A percentile compares a stretch with the other conserved stretches of the same genome.
phyloP scores from a whole-genome alignment of 2,329 filamentous ascomycete species.

The Microdochium bolleyi region DNA sequence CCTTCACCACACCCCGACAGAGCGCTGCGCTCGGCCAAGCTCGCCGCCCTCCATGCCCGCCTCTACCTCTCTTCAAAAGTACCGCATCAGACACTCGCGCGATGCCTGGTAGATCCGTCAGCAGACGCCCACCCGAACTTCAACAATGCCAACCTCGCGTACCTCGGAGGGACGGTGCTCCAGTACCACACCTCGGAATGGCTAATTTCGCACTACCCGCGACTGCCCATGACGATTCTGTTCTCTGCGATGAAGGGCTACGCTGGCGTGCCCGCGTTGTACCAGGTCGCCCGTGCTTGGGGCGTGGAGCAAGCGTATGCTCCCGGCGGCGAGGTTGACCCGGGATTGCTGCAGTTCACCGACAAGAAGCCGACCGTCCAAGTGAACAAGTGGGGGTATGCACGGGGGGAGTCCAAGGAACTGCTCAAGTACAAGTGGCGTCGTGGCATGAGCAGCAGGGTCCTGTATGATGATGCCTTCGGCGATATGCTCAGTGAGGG shows the following conservation, averaged over 20 bases:
- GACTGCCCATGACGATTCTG: slow-evolving; percentile 80
- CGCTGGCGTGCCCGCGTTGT: slow-evolving; percentile 65
- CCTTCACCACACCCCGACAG: slow-evolving; percentile 65
- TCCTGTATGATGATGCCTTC: slow-evolving; percentile 79
- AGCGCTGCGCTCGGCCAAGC: slow-evolving; percentile 72
- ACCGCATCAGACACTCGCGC: slow-evolving; percentile 77
- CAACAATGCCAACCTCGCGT: slow-evolving; percentile 82
- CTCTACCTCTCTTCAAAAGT: slow-evolving; percentile 74
- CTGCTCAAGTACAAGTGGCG: slow-evolving; percentile 46
- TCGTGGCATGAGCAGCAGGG: slow-evolving; percentile 65
- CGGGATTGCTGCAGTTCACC: slow-evolving; percentile 78
- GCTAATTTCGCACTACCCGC: slow-evolving; percentile 82
- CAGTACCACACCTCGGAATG: slow-evolving; percentile 85
- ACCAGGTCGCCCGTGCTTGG: slow-evolving; percentile 74
- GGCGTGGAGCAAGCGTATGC: slow-evolving; percentile 82
- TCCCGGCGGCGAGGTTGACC: slow-evolving; percentile 86
- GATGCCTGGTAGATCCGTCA: slow-evolving; percentile 76
- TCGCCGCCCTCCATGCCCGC: slow-evolving; percentile 86
- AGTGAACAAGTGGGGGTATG: slow-evolving; percentile 41
- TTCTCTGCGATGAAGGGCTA: slow-evolving; percentile 83
- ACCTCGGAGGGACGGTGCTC: slow-evolving; percentile 74
- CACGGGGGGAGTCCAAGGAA: slow-evolving; percentile 40
- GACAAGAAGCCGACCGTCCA: slow-evolving; percentile 34
- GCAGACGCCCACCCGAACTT: slow-evolving; percentile 73
- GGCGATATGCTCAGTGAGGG: slow-evolving; percentile 48